Percentiles rank a stretch among this genome's conserved stretches.
Conservation (phyloP, 1,284 basidiomycete genomes). For the Sphaerobolus stellatus region DNA sequence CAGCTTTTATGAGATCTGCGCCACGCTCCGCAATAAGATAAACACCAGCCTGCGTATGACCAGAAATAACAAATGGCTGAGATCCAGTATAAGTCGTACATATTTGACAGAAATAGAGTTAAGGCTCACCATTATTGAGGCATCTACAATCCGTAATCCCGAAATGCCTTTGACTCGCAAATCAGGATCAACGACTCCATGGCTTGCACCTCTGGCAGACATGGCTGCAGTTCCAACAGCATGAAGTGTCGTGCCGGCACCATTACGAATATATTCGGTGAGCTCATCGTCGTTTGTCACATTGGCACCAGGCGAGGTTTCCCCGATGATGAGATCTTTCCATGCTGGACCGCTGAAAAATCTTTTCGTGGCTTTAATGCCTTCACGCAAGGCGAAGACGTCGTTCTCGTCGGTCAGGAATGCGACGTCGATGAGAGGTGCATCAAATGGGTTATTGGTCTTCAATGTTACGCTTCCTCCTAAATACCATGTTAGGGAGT, state of each 20-base stretch:
- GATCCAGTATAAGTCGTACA: too few relatives aligned
- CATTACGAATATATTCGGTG: neutral
- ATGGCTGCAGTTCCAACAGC: constrained; percentile 16
- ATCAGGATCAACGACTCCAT: constrained; percentile 21
- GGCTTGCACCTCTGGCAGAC: constrained; percentile 13
- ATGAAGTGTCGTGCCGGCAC: neutral
- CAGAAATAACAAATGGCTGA: constrained; percentile 31
- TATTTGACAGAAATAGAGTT: too few relatives aligned
- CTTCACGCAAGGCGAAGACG: constrained; percentile 32
- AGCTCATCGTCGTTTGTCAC: neutral
- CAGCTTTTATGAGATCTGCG: constrained; percentile 22
- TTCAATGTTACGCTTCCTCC: constrained; percentile 39
- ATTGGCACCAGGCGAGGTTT: constrained; percentile 13
- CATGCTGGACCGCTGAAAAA: constrained; percentile 35
- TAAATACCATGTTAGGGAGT: constrained; percentile 18
- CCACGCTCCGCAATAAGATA: constrained; percentile 27
- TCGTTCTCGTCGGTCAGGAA: constrained; percentile 44
- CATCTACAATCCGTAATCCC: constrained; percentile 21
- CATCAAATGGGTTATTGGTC: constrained; percentile 39
- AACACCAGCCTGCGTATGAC: constrained; percentile 28
- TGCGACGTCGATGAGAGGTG: constrained; percentile 44
- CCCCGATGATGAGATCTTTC: constrained; percentile 33
- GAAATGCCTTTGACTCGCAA: constrained; percentile 19
- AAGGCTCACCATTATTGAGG: constrained; percentile 10
- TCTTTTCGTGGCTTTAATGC: constrained; percentile 29